Evolutionary conservation across 495 filamentous ascomycete genomes (phyloP).

Genomic region (Schizothecium vesticola): DNA sequence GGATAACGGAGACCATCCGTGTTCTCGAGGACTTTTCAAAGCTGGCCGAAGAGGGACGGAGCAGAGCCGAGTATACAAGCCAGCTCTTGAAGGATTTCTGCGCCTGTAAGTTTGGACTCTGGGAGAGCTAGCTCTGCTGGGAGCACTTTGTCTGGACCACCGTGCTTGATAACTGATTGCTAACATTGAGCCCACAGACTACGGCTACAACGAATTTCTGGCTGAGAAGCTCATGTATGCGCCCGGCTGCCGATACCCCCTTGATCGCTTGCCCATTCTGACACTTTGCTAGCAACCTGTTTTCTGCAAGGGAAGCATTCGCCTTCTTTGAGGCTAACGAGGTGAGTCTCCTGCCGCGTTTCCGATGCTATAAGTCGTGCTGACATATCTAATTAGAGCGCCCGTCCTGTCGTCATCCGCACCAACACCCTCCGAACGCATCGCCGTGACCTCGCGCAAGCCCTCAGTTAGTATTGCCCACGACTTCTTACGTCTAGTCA

Average conservation of each 20-base stretch:
- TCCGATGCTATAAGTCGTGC: neutral
- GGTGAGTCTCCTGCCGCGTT: constrained; percentile 25
- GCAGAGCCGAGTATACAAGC: constrained; percentile 77
- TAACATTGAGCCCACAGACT: constrained; percentile 43
- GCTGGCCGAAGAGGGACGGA: constrained; percentile 68
- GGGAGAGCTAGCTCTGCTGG: neutral
- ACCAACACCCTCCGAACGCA: constrained; percentile 94
- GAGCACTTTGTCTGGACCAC: neutral
- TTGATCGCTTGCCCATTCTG: neutral
- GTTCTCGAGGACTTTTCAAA: constrained; percentile 83
- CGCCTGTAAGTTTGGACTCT: constrained; percentile 41
- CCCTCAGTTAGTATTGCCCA: constrained; percentile 49
- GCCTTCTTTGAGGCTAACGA: constrained; percentile 99
- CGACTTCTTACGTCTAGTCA: no score
- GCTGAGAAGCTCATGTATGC: constrained; percentile 33
- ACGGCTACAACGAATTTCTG: constrained; percentile 66
- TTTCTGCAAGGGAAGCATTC: constrained; percentile 89
- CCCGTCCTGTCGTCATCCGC: constrained; percentile 71
- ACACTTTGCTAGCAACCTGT: constrained; percentile 59
- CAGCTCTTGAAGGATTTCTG: constrained; percentile 89
- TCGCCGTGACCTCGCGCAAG: constrained; percentile 84
- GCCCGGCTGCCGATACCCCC: neutral
- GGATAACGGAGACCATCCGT: constrained; percentile 90
- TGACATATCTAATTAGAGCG: constrained; percentile 30
- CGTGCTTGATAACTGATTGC: neutral